Base-by-base conservation (phyloP, 1,284 basidiomycete species). In the Kalmanozyma brasiliensis region DNA sequence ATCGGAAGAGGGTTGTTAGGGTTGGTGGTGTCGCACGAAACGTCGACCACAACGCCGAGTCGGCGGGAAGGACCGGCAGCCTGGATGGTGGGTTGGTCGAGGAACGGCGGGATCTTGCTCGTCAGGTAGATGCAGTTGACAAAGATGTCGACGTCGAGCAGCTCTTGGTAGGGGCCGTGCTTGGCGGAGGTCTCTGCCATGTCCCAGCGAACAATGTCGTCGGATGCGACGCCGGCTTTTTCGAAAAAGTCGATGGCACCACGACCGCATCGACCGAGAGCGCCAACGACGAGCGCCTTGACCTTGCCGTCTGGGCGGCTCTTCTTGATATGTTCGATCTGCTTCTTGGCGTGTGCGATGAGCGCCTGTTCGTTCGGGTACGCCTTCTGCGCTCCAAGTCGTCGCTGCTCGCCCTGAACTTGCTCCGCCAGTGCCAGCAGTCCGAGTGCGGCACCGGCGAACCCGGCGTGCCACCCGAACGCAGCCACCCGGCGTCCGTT, bases 71-170 rank as follows among this genome's bases (percentile, higher is more conserved):
- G 83, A 22, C 94, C 94, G 11, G 91, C 92, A 20, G 86, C 85
- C 22, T 85, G 84, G 75, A 98, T 90, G 70, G 88, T 88, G 43
- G 93, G 89, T 35, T 84, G 83, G 11, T 90, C 91, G 61, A 98
- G 72, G 84, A 99, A 98, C 49, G 91, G 87, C 14, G 94, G 93
- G 74, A 98, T 98, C 69, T 88, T 86, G 49, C 90, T 88, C 48
- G 89, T 90, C 61, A 99, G 90, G 85, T 99, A 98, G 84, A 99
- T 99, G 88, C 96, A 98, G 86, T 99, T 99, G 86, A 99, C 89
- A 80, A 99, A 98, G 80, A 99, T 89, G 84, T 99, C 96, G 67
- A 94, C 95, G 74, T 95, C 93, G 40, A 98, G 87, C 69, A 99
- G 93, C 84, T 98, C 94, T 64, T 89, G 85, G 86, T 98, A 99